Conservation (phyloP, 2,329 filamentous ascomycete species). For the Cercospora nicotianae region DNA sequence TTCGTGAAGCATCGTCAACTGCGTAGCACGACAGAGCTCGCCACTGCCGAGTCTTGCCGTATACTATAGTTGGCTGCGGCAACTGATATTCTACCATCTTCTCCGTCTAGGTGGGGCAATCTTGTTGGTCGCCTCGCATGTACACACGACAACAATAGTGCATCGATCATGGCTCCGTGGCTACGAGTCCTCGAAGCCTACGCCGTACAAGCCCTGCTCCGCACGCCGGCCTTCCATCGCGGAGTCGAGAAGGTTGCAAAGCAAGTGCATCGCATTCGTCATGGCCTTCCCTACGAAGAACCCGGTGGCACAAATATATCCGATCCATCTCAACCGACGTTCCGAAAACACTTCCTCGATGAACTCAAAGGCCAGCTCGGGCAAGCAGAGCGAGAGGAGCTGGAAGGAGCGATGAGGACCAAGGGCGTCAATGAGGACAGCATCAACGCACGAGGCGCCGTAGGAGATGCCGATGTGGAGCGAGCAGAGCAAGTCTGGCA, state of each 20-base stretch:
- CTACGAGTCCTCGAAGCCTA: constrained; percentile 44
- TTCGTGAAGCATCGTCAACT: background rate
- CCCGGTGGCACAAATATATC: constrained; percentile 53
- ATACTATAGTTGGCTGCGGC: background rate
- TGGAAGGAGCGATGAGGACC: constrained; percentile 18
- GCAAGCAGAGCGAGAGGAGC: constrained; percentile 28
- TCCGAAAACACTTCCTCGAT: constrained; percentile 54
- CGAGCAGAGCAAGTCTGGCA: constrained; percentile 18
- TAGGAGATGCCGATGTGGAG: constrained; percentile 5
- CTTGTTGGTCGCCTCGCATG: background rate
- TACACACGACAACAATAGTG: background rate
- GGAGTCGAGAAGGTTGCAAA: constrained; percentile 53
- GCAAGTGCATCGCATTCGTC: constrained; percentile 45
- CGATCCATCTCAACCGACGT: constrained; percentile 37
- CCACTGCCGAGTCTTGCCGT: constrained; percentile 1
- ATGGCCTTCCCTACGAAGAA: constrained; percentile 52
- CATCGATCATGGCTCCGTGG: constrained; percentile 38
- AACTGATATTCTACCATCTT: background rate
- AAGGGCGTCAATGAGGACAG: constrained; percentile 27
- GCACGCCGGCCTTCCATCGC: constrained; percentile 57
- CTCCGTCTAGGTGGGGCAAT: background rate
- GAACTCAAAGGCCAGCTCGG: constrained; percentile 47
- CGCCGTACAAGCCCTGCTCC: constrained; percentile 48
- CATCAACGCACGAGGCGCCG: constrained; percentile 22
- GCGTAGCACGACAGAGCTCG: background rate